Base-by-base conservation (phyloP, 192 early-diverging fungal species). In the Dissophora ornata region DNA sequence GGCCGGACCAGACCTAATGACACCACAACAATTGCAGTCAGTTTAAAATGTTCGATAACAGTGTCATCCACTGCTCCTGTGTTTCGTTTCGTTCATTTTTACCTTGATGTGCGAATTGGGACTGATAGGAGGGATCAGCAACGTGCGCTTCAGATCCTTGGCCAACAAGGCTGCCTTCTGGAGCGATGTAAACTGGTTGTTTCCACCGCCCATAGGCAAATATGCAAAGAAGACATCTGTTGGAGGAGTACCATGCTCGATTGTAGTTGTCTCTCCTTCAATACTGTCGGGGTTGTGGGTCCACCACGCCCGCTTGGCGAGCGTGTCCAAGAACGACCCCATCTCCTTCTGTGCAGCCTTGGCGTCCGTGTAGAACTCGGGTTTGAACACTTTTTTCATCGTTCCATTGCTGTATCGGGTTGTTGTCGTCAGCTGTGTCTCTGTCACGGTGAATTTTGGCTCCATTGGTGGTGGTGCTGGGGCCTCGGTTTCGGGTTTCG, bases 31-130 rank as follows among this genome's bases (percentile, higher is more conserved):
- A 26, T 19, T 9, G 36, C 13, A 38, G 18, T 45, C 3, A 30
- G 13, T 3, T 38, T 38, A 13, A 38, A 13, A 9, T 38, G 36
- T 38, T 38, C 36, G 13, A 38, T 38, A 13, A 38, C 36, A 38
- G 13, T 38, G 36, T 6, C 7, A 38, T 38, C 36, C 36, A 38
- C 13, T 38, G 6, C 36, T 38, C 13, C 36, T 6, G 36, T 38
- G 7, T 38, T 38, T 38, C 36, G 6, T 13, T 13, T 38, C 36
- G 13, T 38, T 6, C 36, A 26, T 22, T 38, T 34, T 62, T 77
- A 77, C 73, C 73, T 77, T 77, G 59, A 77, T 77, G 51, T 77
- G 73, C 7, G 73, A 77, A 30, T 52, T 77, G 6, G 73, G 73
- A 21, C 57, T 61, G 47, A 77, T 62, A 8, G 73, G 64, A 15